Conservation (phyloP, 1,139 yeast species). For the Saccharomyces hybrid region DNA sequence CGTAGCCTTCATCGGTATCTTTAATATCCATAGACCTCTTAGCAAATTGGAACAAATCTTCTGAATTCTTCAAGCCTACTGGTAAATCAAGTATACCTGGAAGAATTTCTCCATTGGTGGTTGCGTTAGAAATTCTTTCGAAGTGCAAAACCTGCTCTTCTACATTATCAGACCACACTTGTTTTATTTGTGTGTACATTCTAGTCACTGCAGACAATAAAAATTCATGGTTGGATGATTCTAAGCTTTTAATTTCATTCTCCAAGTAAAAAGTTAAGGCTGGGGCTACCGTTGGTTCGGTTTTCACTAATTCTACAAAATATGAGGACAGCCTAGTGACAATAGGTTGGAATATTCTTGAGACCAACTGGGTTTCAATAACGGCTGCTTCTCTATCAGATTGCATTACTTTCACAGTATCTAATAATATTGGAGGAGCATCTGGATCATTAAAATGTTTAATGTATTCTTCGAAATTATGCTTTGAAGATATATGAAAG, state of each 20-base stretch:
- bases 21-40: conserved; percentile 9
- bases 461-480: conserved; percentile 45
- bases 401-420: conserved; percentile 36
- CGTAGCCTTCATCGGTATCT: conserved; percentile 7
- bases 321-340: conserved; percentile 33
- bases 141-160: conserved; percentile 47
- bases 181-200: conserved; percentile 43
- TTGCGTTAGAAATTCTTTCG: conserved; percentile 41
- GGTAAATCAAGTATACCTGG: conserved; percentile 41
- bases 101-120: conserved; percentile 38
- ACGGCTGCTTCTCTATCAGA: conserved; percentile 49
- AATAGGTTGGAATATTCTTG: conserved; percentile 47
- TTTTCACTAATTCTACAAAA: conserved; percentile 35
- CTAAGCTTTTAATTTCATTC: conserved; percentile 31
- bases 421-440: conserved; percentile 29
- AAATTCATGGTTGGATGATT: conserved; percentile 60
- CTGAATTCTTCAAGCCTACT: conserved; percentile 37
- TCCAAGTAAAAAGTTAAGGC: conserved; percentile 39
- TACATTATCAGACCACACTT: conserved; percentile 54
- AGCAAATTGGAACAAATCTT: conserved; percentile 13
- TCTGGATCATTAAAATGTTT: conserved; percentile 34
- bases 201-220: conserved; percentile 46
- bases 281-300: conserved; percentile 37
- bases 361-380: conserved; percentile 45
- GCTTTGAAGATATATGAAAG: conserved; percentile 52